phyloP scores from a whole-genome alignment of 129 eudicot genomes.

The Flaveria bidentis region DNA sequence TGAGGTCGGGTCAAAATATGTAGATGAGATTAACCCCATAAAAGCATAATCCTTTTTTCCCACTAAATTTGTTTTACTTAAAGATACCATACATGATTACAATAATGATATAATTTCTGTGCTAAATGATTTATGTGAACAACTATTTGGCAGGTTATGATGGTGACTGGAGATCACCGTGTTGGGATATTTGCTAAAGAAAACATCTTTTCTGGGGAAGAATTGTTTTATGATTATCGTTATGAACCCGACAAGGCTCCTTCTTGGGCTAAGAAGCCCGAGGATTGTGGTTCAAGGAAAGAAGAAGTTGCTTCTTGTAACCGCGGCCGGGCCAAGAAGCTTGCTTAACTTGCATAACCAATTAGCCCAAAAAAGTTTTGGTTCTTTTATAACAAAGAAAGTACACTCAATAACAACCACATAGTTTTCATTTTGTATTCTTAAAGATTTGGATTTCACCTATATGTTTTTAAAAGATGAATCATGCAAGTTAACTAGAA shows the following conservation, averaged over 20 bases:
- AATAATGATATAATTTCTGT: not conserved
- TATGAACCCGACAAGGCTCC: slow-evolving; percentile 84
- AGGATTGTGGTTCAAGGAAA: slow-evolving; percentile 51
- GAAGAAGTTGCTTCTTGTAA: slow-evolving; percentile 52
- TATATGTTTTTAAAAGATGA: not conserved
- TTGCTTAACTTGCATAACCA: slow-evolving; percentile 39
- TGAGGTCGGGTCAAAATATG: not conserved
- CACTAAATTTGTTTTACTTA: not conserved
- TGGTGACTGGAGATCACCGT: slow-evolving; percentile 96
- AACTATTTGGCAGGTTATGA: slow-evolving; percentile 58
- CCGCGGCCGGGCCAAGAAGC: slow-evolving; percentile 70
- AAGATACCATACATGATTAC: not conserved
- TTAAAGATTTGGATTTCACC: slow-evolving; percentile 16
- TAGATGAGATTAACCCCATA: not conserved
- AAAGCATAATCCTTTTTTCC: not conserved
- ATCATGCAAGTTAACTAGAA: not conserved
- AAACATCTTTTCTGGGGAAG: slow-evolving; percentile 71
- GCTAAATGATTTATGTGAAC: not conserved
- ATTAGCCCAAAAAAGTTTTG: not conserved
- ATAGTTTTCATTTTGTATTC: not conserved
- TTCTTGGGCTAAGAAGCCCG: slow-evolving; percentile 88
- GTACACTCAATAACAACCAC: slow-evolving; percentile 2
- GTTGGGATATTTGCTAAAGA: slow-evolving; percentile 91
- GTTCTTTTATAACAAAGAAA: slow-evolving; percentile 9
- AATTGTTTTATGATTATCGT: slow-evolving; percentile 80